Base-by-base conservation (phyloP, 345 rosid genomes). In the Ceriops decandra region DNA sequence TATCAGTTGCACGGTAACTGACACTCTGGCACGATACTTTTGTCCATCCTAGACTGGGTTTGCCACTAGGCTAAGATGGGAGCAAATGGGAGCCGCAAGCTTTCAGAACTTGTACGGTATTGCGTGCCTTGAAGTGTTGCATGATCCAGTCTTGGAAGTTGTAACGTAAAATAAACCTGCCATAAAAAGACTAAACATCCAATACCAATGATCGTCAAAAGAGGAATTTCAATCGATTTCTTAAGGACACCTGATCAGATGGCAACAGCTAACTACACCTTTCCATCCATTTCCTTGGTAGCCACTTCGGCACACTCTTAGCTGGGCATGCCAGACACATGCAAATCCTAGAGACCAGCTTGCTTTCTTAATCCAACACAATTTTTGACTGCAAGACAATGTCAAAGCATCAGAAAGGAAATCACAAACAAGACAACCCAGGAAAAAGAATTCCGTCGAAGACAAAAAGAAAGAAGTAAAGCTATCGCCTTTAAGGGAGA, bases 121-220 rank as follows among this genome's bases (percentile, higher is more conserved):
- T 64, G 38, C 28, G 32, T 66, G 68, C 32, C 64, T 46, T 28
- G 22, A 19, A 32, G 32, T 57, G 63, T 35, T 74, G 58, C 79
- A 81, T 72, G 72, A 64, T 13, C 82, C 82, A 51, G 85, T 83
- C 62, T 69, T 70, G 13, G 88, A 86, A 73, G 74, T 57, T 64
- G 82, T 80, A 69, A 82, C 90, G 21, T 72, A 79, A 62, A 62
- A 84, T 60, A 74, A 86, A 84, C 85, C 83, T 81, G 82, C 91
- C 85, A 64, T 81, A 77, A 49, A 84, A 84, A 84, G 66, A 84
- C 84, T 81, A 72, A 74, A 67, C 60, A 67, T 8, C 31, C 22
- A 54, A 59, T 62, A 67, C 66, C 56, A 67, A 35, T 1, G 27
- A 20, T 9, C 13, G 16, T 26, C 16, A 52, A 78, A 32, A 28